A percentile compares a stretch with the other conserved stretches of the same genome.
These are phyloP conservation scores for Wickerhamomyces xylosicus DNA, from an alignment of 805 yeast genomes.

Conservation along the genomic window DNA sequence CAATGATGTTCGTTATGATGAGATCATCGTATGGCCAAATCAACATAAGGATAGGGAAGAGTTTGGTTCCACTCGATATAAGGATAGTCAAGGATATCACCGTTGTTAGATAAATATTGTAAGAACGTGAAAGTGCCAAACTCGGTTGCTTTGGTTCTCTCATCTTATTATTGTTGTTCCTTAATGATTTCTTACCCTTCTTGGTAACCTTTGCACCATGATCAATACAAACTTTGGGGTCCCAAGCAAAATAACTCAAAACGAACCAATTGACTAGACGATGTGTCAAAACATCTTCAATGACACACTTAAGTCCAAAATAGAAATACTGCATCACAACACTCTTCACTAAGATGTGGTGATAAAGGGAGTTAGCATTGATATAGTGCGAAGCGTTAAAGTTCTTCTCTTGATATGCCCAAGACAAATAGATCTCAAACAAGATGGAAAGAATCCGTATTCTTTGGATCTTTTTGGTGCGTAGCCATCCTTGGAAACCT, in stretches of 20 bases:
- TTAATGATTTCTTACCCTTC: conserved; percentile 5
- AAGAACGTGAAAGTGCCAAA: neutral
- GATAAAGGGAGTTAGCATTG: conserved; percentile 19
- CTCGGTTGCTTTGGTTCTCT: neutral
- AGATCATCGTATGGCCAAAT: conserved; percentile 96
- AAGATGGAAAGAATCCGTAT: conserved; percentile 54
- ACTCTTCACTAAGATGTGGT: conserved; percentile 21
- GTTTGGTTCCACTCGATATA: conserved; percentile 67
- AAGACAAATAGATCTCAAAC: conserved; percentile 81
- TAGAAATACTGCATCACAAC: conserved; percentile 42
- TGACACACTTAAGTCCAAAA: conserved; percentile 42
- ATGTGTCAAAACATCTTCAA: conserved; percentile 35
- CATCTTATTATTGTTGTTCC: neutral
- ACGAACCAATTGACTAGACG: conserved; percentile 22
- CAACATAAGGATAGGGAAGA: conserved; percentile 85
- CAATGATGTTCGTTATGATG: conserved; percentile 48
- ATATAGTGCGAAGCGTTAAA: conserved; percentile 13
- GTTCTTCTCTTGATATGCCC: conserved; percentile 83
- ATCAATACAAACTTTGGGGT: conserved; percentile 4
- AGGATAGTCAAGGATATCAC: conserved; percentile 58
- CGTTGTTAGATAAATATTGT: conserved; percentile 21
- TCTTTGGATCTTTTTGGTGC: conserved; percentile 24
- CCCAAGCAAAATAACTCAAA: conserved; percentile 20
- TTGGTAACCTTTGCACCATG: conserved; percentile 1
- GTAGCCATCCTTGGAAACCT: neutral